Conservation (phyloP, 2,329 filamentous ascomycete species). For the Trichoderma asperellum region DNA sequence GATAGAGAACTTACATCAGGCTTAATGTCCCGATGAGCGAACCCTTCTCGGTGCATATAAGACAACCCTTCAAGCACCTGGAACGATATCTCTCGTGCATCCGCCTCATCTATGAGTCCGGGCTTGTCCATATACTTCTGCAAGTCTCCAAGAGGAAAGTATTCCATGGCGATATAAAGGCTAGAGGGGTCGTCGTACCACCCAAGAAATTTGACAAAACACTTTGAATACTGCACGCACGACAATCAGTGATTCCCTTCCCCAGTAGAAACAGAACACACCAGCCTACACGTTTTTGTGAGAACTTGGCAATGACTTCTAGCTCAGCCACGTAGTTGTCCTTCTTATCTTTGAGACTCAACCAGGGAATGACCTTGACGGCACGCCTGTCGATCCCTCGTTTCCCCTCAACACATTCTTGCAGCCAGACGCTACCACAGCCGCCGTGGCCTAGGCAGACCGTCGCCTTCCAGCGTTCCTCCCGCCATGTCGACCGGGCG, state of each 20-base stretch:
- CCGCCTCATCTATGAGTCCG: slow-evolving; percentile 29
- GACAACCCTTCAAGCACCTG: slow-evolving; percentile 33
- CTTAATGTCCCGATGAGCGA: slow-evolving; percentile 36
- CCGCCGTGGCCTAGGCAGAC: slow-evolving; percentile 31
- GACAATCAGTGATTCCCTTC: background rate
- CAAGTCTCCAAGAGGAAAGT: slow-evolving; percentile 34
- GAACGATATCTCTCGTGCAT: slow-evolving; percentile 31
- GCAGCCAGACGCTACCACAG: slow-evolving; percentile 31
- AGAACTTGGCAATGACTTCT: slow-evolving; percentile 34
- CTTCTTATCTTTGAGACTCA: slow-evolving; percentile 13
- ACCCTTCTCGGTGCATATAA: slow-evolving; percentile 34
- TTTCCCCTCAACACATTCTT: slow-evolving; percentile 25
- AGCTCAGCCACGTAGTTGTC: slow-evolving; percentile 32
- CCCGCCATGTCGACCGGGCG: slow-evolving; percentile 27
- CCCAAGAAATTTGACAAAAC: slow-evolving; percentile 35
- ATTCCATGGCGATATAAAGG: slow-evolving; percentile 37
- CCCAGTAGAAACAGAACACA: background rate
- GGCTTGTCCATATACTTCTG: slow-evolving; percentile 28
- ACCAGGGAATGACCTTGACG: slow-evolving; percentile 32
- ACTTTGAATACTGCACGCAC: slow-evolving; percentile 31
- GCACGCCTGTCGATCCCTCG: slow-evolving; percentile 27
- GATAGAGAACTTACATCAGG: slow-evolving; percentile 28
- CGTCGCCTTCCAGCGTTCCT: slow-evolving; percentile 30
- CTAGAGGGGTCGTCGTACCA: slow-evolving; percentile 32
- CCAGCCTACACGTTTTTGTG: slow-evolving; percentile 30